phyloP scores from a whole-genome alignment of 306 rosid species.

The Medicago ruthenica region DNA sequence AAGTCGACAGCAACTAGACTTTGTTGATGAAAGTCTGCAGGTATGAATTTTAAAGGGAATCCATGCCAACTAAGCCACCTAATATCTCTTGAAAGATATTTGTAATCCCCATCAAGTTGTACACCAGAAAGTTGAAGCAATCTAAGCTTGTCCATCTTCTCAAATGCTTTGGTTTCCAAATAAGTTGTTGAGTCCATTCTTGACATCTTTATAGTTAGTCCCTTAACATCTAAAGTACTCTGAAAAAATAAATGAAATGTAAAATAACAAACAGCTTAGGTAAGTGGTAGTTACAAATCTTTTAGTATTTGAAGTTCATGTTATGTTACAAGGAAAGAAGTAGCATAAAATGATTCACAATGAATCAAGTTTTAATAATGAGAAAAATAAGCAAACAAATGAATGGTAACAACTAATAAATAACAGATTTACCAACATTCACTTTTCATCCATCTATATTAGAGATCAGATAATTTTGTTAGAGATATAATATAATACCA shows the following conservation, averaged over 20 bases:
- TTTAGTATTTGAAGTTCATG: background rate
- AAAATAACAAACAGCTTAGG: background rate
- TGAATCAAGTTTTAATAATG: background rate
- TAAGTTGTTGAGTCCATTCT: background rate
- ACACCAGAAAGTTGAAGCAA: background rate
- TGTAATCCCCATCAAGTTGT: constrained; percentile 27
- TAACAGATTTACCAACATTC: background rate
- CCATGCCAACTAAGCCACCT: constrained; percentile 36
- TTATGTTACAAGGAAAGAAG: background rate
- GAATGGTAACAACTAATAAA: background rate
- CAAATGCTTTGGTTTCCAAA: constrained; percentile 29
- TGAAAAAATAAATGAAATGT: background rate
- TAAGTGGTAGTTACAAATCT: background rate
- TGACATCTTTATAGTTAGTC: constrained; percentile 18
- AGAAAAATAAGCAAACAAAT: background rate
- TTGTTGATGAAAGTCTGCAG: background rate
- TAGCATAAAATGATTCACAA: background rate
- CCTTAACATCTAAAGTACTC: constrained; percentile 28
- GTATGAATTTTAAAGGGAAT: constrained; percentile 23
- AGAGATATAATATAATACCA: background rate
- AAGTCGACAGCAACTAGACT: background rate
- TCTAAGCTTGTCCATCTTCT: constrained; percentile 35
- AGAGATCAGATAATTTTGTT: background rate
- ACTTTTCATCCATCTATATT: background rate
- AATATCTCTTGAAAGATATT: constrained; percentile 26